These are phyloP conservation scores for Forsythia viridissima DNA, from an alignment of 257 asterid species.

Conservation along the genomic window DNA sequence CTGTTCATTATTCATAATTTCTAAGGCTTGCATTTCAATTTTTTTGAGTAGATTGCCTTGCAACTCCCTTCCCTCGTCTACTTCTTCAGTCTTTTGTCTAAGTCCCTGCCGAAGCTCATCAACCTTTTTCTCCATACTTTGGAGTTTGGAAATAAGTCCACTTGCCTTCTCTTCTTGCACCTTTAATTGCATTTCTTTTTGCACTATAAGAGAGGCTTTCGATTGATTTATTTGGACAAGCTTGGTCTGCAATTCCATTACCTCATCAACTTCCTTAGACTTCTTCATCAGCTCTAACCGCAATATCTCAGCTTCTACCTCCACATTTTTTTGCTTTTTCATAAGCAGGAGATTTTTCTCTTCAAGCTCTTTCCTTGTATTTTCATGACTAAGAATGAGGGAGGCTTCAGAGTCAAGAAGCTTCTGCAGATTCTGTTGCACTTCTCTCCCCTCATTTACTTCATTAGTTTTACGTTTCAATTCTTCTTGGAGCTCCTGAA, in stretches of 20 bases:
- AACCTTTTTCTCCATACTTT: constrained; percentile 37
- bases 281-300: constrained; percentile 49
- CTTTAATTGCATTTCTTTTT: constrained; percentile 58
- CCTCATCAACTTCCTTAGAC: constrained; percentile 60
- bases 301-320: constrained; percentile 51
- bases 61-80: constrained; percentile 48
- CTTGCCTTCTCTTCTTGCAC: constrained; percentile 47
- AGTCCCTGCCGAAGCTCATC: constrained; percentile 48
- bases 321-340: constrained; percentile 43
- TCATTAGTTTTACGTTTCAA: constrained; percentile 48
- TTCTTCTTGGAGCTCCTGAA: constrained; percentile 51
- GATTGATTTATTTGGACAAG: constrained; percentile 54
- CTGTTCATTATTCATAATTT: constrained; percentile 50
- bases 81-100: constrained; percentile 51
- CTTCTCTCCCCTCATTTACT: constrained; percentile 37
- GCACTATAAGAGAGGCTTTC: constrained; percentile 41
- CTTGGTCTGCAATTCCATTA: constrained; percentile 52
- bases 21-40: constrained; percentile 53
- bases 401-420: constrained; percentile 37
- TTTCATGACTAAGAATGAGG: constrained; percentile 38
- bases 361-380: constrained; percentile 43
- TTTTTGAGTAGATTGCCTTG: constrained; percentile 56
- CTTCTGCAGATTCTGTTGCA: constrained; percentile 34
- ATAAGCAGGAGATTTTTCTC: constrained; percentile 41
- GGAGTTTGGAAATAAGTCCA: constrained; percentile 40